These are phyloP conservation scores for Ustilago shanxiensis DNA, from an alignment of 1,284 basidiomycete species.

Conservation along the genomic window DNA sequence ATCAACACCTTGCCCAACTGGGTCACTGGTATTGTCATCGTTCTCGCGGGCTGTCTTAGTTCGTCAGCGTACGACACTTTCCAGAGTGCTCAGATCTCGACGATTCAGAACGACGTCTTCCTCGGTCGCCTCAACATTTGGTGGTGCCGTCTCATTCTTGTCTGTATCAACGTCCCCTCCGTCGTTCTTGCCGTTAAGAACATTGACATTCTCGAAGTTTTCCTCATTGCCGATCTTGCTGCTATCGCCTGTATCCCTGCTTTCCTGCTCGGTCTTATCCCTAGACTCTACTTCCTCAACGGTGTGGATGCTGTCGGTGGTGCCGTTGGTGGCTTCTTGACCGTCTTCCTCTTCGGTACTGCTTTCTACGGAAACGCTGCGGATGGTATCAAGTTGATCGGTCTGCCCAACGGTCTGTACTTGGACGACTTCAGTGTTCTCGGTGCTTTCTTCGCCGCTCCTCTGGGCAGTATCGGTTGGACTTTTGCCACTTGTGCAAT, in stretches of 20 bases:
- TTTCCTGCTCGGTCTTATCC: conserved; percentile 65
- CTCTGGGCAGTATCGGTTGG: conserved; percentile 64
- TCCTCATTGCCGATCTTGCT: conserved; percentile 68
- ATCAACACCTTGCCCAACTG: conserved; percentile 66
- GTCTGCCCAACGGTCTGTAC: conserved; percentile 67
- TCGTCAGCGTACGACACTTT: conserved; percentile 70
- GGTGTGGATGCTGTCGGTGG: conserved; percentile 68
- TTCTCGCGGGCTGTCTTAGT: conserved; percentile 64
- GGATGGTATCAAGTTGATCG: conserved; percentile 60
- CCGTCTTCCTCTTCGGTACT: conserved; percentile 68
- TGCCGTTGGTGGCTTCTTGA: conserved; percentile 69
- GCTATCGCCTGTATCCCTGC: conserved; percentile 67
- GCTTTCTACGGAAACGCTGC: conserved; percentile 63
- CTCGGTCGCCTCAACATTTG: conserved; percentile 69
- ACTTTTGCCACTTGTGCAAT: conserved; percentile 58
- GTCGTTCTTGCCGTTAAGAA: conserved; percentile 66
- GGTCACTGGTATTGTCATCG: conserved; percentile 67
- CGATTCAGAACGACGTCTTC: conserved; percentile 69
- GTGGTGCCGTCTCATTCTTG: conserved; percentile 65
- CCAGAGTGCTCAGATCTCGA: conserved; percentile 69
- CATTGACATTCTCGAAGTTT: conserved; percentile 69
- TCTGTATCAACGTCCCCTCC: conserved; percentile 65
- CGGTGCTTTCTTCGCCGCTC: conserved; percentile 68
- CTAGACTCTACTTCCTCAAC: conserved; percentile 63
- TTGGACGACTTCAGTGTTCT: conserved; percentile 66